Evolutionary conservation across 2,329 filamentous ascomycete genomes (phyloP).

Genomic region (Paraphoma chrysanthemicola): DNA sequence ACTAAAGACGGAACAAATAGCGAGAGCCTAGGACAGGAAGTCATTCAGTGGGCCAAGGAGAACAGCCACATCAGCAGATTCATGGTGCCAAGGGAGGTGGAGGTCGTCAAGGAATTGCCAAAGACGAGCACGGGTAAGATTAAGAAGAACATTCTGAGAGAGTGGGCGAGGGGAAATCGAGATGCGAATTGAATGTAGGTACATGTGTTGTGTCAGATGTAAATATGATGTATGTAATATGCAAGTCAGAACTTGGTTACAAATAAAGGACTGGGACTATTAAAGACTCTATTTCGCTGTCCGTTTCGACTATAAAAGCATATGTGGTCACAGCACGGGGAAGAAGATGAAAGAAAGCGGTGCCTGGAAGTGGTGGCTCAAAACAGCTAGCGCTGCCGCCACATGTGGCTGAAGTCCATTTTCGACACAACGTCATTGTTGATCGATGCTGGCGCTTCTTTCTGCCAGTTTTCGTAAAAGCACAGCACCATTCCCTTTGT

Average conservation of each 20-base stretch:
- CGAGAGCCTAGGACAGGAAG: conserved; percentile 68
- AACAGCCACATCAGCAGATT: conserved; percentile 85
- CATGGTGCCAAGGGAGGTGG: conserved; percentile 78
- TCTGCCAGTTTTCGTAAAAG: background rate
- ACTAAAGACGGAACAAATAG: conserved; percentile 64
- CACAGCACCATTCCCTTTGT: background rate
- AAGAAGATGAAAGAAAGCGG: conserved; percentile 16
- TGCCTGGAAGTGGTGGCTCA: conserved; percentile 12
- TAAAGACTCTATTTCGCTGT: no score
- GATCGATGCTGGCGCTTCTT: background rate
- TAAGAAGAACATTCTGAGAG: conserved; percentile 89
- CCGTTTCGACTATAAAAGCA: background rate
- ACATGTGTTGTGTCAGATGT: no score
- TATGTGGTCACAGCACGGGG: conserved; percentile 18
- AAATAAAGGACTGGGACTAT: no score
- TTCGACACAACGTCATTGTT: conserved; percentile 32
- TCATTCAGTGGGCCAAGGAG: conserved; percentile 87
- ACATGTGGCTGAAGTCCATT: conserved; percentile 25
- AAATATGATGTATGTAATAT: no score
- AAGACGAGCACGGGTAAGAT: conserved; percentile 98
- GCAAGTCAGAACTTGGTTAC: no score
- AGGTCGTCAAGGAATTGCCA: conserved; percentile 85
- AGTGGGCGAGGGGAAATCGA: conserved; percentile 73
- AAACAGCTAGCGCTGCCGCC: conserved; percentile 26
- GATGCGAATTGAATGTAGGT: background rate